Evolutionary conservation across 2,329 filamentous ascomycete species (phyloP).

Genomic region (Sporothrix phasma): DNA sequence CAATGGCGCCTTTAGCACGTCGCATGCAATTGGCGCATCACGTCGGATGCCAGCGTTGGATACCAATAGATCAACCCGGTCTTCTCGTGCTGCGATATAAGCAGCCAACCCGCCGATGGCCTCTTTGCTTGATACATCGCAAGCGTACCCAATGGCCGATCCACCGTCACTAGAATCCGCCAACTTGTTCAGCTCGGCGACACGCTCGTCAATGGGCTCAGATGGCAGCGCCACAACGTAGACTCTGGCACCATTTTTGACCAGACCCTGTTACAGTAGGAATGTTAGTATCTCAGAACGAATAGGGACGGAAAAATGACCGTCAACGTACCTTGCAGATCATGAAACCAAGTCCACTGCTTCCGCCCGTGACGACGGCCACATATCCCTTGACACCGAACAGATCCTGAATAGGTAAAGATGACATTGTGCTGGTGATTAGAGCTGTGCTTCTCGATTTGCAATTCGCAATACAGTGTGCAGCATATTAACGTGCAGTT

Average conservation of each 20-base stretch:
- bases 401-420: not conserved
- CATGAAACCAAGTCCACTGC: slow-evolving; percentile 28
- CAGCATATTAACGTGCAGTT: not conserved
- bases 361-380: slow-evolving; percentile 27
- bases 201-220: slow-evolving; percentile 51
- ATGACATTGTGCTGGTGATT: slow-evolving; percentile 5
- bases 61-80: slow-evolving; percentile 38
- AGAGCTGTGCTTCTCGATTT: no score
- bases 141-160: slow-evolving; percentile 30
- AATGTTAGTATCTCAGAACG: slow-evolving; percentile 7
- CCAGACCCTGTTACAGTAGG: slow-evolving; percentile 27
- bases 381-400: slow-evolving; percentile 25
- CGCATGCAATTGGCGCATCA: slow-evolving; percentile 10
- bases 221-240: slow-evolving; percentile 58
- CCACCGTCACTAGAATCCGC: slow-evolving; percentile 25
- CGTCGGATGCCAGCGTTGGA: slow-evolving; percentile 18
- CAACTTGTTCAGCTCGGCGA: slow-evolving; percentile 50
- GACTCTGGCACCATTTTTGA: slow-evolving; percentile 57
- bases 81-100: slow-evolving; percentile 40
- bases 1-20: slow-evolving; percentile 15
- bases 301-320: slow-evolving; percentile 24
- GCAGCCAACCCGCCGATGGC: slow-evolving; percentile 47
- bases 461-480: no score
- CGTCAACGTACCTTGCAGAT: slow-evolving; percentile 15
- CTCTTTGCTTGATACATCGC: slow-evolving; percentile 53